Conservation (phyloP, 352 stramenopile species). For the Phytophthora fragariaefolia region DNA sequence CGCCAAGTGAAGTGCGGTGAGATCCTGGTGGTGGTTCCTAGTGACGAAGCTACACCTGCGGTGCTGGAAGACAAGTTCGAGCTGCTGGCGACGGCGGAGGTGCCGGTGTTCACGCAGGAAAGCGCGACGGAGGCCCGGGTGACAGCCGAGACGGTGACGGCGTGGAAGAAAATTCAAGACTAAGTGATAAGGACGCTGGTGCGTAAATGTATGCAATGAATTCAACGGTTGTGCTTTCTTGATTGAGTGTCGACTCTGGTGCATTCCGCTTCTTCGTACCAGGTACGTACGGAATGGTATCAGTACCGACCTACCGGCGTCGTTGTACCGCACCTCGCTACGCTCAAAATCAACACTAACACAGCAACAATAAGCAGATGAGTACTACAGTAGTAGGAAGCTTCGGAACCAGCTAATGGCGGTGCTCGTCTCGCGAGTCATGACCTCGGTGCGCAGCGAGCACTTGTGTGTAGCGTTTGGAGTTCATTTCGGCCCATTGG, state of each 20-base stretch:
- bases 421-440: not conserved
- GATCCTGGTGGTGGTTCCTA: slow-evolving; percentile 63
- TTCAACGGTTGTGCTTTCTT: not conserved
- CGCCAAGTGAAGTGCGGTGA: slow-evolving; percentile 60
- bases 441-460: slow-evolving; percentile 32
- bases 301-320: no score
- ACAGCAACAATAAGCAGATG: not conserved
- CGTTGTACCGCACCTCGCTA: no score
- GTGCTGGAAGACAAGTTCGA: slow-evolving; percentile 51
- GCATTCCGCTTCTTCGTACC: no score
- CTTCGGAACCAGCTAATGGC: not conserved
- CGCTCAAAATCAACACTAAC: no score
- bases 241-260: no score
- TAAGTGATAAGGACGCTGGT: slow-evolving; percentile 24
- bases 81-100: slow-evolving; percentile 46
- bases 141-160: slow-evolving; percentile 47
- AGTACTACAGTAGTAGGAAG: no score
- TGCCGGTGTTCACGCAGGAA: slow-evolving; percentile 61
- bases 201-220: slow-evolving; percentile 5
- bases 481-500: slow-evolving; percentile 54
- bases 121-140: slow-evolving; percentile 62
- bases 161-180: slow-evolving; percentile 51
- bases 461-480: slow-evolving; percentile 55
- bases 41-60: slow-evolving; percentile 37
- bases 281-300: no score